These are phyloP conservation scores for Penicillium flavigenum DNA, from an alignment of 495 filamentous ascomycete species.

Conservation along the genomic window DNA sequence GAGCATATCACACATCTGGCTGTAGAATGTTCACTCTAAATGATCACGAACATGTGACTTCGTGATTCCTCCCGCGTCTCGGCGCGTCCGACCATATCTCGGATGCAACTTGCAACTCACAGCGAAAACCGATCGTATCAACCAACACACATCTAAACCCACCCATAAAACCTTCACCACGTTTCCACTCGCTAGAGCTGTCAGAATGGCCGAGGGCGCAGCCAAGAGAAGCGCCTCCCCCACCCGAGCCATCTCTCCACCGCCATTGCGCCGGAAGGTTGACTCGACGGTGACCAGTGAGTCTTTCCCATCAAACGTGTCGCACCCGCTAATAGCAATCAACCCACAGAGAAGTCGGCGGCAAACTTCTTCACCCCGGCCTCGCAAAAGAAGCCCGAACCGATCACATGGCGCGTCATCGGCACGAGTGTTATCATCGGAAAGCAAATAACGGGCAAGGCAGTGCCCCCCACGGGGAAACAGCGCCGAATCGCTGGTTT, in stretches of 20 bases:
- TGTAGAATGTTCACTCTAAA: conserved; percentile 11
- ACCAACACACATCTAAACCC: neutral
- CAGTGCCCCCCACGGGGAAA: conserved; percentile 21
- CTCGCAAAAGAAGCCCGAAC: conserved; percentile 81
- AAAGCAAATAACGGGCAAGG: conserved; percentile 55
- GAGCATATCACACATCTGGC: neutral
- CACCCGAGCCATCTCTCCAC: conserved; percentile 44
- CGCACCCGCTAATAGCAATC: neutral
- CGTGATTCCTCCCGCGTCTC: conserved; percentile 35
- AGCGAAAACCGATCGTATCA: neutral
- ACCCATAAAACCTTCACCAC: conserved; percentile 8
- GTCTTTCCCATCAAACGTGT: conserved; percentile 20
- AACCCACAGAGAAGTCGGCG: conserved; percentile 58
- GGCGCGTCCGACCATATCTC: conserved; percentile 25
- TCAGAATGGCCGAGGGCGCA: conserved; percentile 38
- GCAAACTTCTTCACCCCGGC: conserved; percentile 85
- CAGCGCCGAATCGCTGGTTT: conserved; percentile 78
- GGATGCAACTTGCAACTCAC: conserved; percentile 2
- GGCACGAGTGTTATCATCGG: conserved; percentile 75
- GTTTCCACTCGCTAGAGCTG: conserved; percentile 15
- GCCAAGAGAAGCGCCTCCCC: conserved; percentile 41
- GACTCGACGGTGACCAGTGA: conserved; percentile 74
- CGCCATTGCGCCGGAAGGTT: conserved; percentile 55
- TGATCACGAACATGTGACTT: conserved; percentile 44
- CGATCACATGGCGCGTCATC: conserved; percentile 68